Base-by-base conservation (phyloP, 2,329 filamentous ascomycete species). In the Fusarium agapanthi region DNA sequence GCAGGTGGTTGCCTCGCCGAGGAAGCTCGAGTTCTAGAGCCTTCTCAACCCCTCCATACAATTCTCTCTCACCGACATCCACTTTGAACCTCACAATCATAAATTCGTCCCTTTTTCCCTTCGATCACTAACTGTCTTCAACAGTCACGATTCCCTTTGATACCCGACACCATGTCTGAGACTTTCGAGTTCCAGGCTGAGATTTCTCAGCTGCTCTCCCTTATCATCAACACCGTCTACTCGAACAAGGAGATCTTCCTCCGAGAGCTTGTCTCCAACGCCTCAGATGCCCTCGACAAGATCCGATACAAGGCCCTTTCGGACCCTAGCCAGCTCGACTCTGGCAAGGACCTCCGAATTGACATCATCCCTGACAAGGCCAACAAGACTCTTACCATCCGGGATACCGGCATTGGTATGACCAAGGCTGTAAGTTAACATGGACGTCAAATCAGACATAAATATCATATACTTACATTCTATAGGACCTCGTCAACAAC, bases 141-240 rank as follows among this genome's bases (percentile, higher is more conserved):
- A 51, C 45, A 78, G 72, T 79, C 77, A 78, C 77, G 71, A 76
- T 77, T 78, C 72, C 74, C 73, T 80, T 80, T 80, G 79, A 83
- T 83, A 83, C 78, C 83, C 85, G 81, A 82, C 86, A 93, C 84
- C 84, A 97, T 97, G 94, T 86, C 94, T 86, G 95, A 98, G 89
- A 98, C 95, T 79, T 99, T 99, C 88, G 95, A 98, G 93, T 99
- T 98, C 90, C 96, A 99, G 93, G 96, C 96, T 93, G 96, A 99
- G 93, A 99, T 99, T 84, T 98, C 95, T 93, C 96, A 99, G 94
- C 94, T 99, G 78, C 93, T 99, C 84, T 95, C 92, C 79, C 93
- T 99, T 84, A 99, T 99, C 88, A 99, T 99, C 91, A 99, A 99
- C 93, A 98, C 96, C 78, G 96, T 99, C 88, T 99, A 98, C 91